Evolutionary conservation across 116 monocot species (phyloP).

Genomic region (Dioscorea cayenensis): DNA sequence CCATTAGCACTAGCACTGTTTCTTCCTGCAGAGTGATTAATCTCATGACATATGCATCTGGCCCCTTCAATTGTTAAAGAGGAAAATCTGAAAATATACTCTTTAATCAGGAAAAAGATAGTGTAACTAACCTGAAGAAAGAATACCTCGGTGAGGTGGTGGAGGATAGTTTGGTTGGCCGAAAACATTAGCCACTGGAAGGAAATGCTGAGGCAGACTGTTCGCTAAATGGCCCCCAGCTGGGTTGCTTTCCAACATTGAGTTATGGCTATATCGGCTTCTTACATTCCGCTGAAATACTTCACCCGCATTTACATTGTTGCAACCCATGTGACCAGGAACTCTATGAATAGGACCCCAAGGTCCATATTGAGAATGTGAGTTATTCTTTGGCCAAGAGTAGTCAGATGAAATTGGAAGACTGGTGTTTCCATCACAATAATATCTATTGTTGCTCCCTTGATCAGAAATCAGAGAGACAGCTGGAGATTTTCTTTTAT

Average conservation of each 20-base stretch:
- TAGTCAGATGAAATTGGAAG: slow-evolving; percentile 20
- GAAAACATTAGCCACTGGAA: slow-evolving; percentile 9
- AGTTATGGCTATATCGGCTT: slow-evolving; percentile 18
- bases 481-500: slow-evolving; percentile 38
- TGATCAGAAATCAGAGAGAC: slow-evolving; percentile 3
- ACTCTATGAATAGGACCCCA: slow-evolving; percentile 8
- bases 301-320: slow-evolving; percentile 19
- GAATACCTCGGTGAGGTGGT: slow-evolving; percentile 7
- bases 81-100: slow-evolving; percentile 3
- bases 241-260: slow-evolving; percentile 12
- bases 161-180: slow-evolving; percentile 23
- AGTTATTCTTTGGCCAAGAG: slow-evolving; percentile 15
- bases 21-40: too few species aligned
- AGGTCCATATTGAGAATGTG: slow-evolving; percentile 14
- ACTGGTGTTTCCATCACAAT: slow-evolving; percentile 13
- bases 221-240: slow-evolving; percentile 11
- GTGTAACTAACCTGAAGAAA: slow-evolving; percentile 28
- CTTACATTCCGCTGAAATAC: slow-evolving; percentile 58
- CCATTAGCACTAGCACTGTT: too few species aligned
- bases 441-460: slow-evolving; percentile 13
- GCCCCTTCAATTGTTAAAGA: slow-evolving; percentile 15
- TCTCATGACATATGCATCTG: slow-evolving; percentile 7
- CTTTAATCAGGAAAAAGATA: background rate
- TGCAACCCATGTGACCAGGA: slow-evolving; percentile 10
- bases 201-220: slow-evolving; percentile 21